These are phyloP conservation scores for Talaromyces verruculosus DNA, from an alignment of 2,329 filamentous ascomycete genomes.

Conservation along the genomic window DNA sequence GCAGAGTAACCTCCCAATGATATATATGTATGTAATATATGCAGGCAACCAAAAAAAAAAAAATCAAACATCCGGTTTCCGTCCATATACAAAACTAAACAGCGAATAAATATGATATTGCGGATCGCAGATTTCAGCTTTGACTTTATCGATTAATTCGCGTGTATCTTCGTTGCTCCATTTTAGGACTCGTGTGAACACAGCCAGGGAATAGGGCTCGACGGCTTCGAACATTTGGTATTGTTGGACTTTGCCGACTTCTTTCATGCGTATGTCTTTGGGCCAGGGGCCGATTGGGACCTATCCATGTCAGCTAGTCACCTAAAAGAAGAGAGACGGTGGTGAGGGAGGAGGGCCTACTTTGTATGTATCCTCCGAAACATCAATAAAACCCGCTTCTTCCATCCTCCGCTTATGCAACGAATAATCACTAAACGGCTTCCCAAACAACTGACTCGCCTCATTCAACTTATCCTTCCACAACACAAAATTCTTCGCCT, in stretches of 20 bases:
- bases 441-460: conserved; percentile 35
- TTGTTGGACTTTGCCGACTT: conserved; percentile 41
- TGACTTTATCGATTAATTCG: conserved; percentile 34
- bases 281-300: conserved; percentile 54
- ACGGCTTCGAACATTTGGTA: conserved; percentile 27
- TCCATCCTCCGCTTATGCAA: conserved; percentile 42
- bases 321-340: no score
- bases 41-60: background rate
- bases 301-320: conserved; percentile 8
- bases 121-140: conserved; percentile 32
- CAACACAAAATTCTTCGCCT: conserved; percentile 24
- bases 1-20: background rate
- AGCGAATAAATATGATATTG: conserved; percentile 31
- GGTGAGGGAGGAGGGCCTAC: conserved; percentile 7
- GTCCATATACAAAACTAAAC: conserved; percentile 22
- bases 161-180: conserved; percentile 33
- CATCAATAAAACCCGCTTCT: conserved; percentile 53
- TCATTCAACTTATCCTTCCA: conserved; percentile 31
- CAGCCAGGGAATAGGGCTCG: conserved; percentile 28
- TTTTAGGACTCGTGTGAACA: conserved; percentile 31
- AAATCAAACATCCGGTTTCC: conserved; percentile 19
- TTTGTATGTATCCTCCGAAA: conserved; percentile 47
- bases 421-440: conserved; percentile 34
- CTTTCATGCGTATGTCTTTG: conserved; percentile 48
- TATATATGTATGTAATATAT: background rate